A percentile compares a stretch with the other conserved stretches of the same genome.
Conservation (phyloP, 345 rosid genomes). For the Rhodamnia argentea region DNA sequence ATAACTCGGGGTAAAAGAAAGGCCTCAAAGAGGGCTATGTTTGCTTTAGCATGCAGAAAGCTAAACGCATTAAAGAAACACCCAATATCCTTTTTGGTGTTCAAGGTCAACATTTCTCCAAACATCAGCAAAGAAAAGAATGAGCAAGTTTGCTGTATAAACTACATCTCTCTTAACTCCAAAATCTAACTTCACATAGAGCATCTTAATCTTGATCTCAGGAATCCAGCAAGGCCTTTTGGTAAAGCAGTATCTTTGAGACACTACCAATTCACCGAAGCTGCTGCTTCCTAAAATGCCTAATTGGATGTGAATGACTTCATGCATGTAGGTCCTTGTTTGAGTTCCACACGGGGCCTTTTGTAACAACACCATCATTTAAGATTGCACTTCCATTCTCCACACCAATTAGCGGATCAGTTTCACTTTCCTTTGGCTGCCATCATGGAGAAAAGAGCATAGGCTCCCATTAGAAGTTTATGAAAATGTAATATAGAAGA, state of each 20-base stretch:
- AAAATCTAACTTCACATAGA: not conserved
- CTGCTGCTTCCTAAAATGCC: not conserved
- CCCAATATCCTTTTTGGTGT: not conserved
- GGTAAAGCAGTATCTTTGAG: not conserved
- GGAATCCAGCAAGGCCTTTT: not conserved
- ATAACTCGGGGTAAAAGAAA: not conserved
- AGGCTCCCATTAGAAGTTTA: not conserved
- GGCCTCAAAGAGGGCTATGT: not conserved
- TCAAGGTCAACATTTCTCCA: not conserved
- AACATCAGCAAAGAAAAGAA: not conserved
- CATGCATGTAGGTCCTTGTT: slow-evolving; percentile 90
- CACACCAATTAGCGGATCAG: slow-evolving; percentile 61
- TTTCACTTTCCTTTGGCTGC: slow-evolving; percentile 76
- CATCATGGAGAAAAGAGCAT: not conserved
- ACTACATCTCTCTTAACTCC: not conserved
- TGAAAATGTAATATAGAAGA: not conserved
- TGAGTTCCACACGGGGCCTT: slow-evolving; percentile 72
- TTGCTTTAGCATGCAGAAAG: not conserved
- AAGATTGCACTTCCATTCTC: slow-evolving; percentile 69
- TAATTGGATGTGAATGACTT: slow-evolving; percentile 12
- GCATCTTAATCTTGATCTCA: not conserved
- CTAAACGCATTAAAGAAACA: not conserved
- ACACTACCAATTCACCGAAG: not conserved
- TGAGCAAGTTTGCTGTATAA: not conserved
- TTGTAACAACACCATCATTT: slow-evolving; percentile 39